Percentiles rank a stretch among this genome's conserved stretches.
phyloP scores from a whole-genome alignment of 345 rosid species.

The Ceriops decandra region DNA sequence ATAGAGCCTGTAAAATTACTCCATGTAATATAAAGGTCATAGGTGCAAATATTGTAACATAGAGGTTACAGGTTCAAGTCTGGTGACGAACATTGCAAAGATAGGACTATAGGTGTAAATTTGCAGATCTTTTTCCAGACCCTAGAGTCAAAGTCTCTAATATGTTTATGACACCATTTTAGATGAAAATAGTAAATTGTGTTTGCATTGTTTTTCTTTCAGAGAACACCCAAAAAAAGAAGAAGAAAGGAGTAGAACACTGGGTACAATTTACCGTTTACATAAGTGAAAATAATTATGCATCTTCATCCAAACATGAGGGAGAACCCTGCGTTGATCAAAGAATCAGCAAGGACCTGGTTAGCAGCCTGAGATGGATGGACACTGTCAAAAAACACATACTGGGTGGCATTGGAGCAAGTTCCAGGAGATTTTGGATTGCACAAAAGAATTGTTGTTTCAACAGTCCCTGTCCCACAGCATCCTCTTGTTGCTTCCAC shows the following conservation, averaged over 20 bases:
- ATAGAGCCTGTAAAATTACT: too few relatives aligned
- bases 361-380: slow-evolving; percentile 95
- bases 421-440: slow-evolving; percentile 69
- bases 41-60: not conserved
- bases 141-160: too few relatives aligned
- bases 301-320: slow-evolving; percentile 33
- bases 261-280: not conserved
- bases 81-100: too few relatives aligned
- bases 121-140: too few relatives aligned
- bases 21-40: too few relatives aligned
- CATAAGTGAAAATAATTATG: not conserved
- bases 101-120: too few relatives aligned
- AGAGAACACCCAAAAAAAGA: not conserved
- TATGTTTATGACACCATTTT: too few relatives aligned
- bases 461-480: slow-evolving; percentile 82
- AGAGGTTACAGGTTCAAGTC: too few relatives aligned
- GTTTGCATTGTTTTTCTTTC: too few relatives aligned
- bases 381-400: slow-evolving; percentile 90
- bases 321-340: slow-evolving; percentile 61
- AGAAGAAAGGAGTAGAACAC: not conserved
- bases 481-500: slow-evolving; percentile 80
- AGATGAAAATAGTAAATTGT: too few relatives aligned
- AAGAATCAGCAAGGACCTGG: slow-evolving; percentile 63
- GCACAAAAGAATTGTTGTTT: slow-evolving; percentile 72
- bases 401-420: slow-evolving; percentile 74